Conservation (phyloP, 1,139 yeast genomes). For the Waltiozyma sp. region DNA sequence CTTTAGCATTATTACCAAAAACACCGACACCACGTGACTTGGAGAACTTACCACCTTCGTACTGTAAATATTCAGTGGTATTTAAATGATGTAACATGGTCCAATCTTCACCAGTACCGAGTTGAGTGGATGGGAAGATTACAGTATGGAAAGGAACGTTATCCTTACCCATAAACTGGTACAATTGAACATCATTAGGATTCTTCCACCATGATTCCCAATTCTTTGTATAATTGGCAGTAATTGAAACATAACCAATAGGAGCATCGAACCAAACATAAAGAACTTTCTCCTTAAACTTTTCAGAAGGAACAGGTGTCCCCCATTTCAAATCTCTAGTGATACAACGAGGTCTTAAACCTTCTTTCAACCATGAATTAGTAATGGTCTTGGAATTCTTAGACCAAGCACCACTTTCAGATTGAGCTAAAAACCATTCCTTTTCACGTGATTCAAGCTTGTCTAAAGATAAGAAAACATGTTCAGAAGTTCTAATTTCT, state of each 20-base stretch:
- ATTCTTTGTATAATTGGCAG: constrained; percentile 80
- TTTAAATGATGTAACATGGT: constrained; percentile 83
- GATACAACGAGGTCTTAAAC: constrained; percentile 88
- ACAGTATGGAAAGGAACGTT: constrained; percentile 98
- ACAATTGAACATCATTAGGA: constrained; percentile 73
- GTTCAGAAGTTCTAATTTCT: constrained; percentile 69
- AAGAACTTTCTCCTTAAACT: constrained; percentile 75
- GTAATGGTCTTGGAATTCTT: constrained; percentile 83
- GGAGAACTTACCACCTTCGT: constrained; percentile 96
- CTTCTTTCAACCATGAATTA: constrained; percentile 87
- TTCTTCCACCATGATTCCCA: constrained; percentile 91
- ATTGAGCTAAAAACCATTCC: constrained; percentile 61
- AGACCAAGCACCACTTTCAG: constrained; percentile 78
- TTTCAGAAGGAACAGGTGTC: constrained; percentile 87
- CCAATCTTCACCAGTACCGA: constrained; percentile 87
- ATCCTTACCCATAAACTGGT: constrained; percentile 99
- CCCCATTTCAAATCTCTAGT: constrained; percentile 98
- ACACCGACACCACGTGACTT: constrained; percentile 96
- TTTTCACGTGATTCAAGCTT: constrained; percentile 68
- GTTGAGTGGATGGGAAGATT: constrained; percentile 85
- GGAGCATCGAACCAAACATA: constrained; percentile 99
- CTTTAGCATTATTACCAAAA: constrained; percentile 94
- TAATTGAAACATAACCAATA: constrained; percentile 90
- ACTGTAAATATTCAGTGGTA: constrained; percentile 93
- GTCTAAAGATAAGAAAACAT: constrained; percentile 72